Percentiles rank a stretch among this genome's conserved stretches.
phyloP scores from a whole-genome alignment of 176 grass and related monocot genomes.

The Secale cereale region DNA sequence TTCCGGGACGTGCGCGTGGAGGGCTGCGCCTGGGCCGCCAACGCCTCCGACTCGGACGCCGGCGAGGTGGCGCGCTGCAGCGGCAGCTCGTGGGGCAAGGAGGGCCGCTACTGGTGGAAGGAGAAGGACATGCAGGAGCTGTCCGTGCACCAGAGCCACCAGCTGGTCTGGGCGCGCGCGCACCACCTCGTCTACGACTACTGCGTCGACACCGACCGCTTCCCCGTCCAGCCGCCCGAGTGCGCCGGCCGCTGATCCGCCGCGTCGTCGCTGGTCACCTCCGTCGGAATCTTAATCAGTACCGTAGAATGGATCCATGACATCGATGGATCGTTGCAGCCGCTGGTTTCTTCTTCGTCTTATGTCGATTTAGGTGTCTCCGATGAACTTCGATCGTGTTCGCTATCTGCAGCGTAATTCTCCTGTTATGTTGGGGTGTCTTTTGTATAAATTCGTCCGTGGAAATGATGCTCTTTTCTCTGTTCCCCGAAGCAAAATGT shows the following conservation, averaged over 20 bases:
- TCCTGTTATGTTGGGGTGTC: background rate
- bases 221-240: constrained; percentile 70
- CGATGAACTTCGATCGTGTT: background rate
- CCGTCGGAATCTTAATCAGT: too few relatives aligned
- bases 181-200: constrained; percentile 97
- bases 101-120: constrained; percentile 97
- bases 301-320: background rate
- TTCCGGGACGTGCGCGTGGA: constrained; percentile 73
- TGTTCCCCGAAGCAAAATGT: background rate
- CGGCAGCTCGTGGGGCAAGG: constrained; percentile 65
- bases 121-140: constrained; percentile 95
- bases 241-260: constrained; percentile 40
- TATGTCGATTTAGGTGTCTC: background rate
- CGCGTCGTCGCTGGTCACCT: background rate
- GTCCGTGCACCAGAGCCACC: constrained; percentile 89
- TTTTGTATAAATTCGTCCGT: constrained; percentile 19
- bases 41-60: constrained; percentile 24
- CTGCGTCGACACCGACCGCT: constrained; percentile 71
- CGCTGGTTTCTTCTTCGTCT: background rate
- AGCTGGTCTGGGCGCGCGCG: constrained; percentile 89
- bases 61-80: constrained; percentile 64
- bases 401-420: background rate
- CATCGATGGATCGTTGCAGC: constrained; percentile 16
- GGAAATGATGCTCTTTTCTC: background rate
- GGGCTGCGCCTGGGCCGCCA: constrained; percentile 62